Evolutionary conservation across 129 eudicot genomes (phyloP).

Genomic region (Arctium lappa): DNA sequence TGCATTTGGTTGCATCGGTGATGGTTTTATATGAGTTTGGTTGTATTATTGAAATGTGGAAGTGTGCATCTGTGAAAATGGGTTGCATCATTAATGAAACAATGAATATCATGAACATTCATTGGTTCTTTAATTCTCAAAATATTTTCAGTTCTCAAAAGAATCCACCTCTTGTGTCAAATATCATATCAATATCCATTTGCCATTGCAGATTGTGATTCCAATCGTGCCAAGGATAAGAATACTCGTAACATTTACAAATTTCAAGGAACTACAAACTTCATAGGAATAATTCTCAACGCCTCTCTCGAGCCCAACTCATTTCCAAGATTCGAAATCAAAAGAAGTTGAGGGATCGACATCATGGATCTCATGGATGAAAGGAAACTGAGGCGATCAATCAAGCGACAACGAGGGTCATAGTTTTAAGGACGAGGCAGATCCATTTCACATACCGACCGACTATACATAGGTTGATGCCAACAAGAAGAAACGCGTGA

Average conservation of each 20-base stretch:
- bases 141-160: too few relatives aligned
- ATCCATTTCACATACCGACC: constrained; percentile 77
- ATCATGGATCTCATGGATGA: constrained; percentile 99
- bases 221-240: constrained; percentile 92
- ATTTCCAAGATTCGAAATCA: constrained; percentile 82
- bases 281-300: constrained; percentile 84
- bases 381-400: constrained; percentile 68
- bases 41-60: too few relatives aligned
- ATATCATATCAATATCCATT: background rate
- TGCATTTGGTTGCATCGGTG: too few relatives aligned
- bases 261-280: constrained; percentile 82
- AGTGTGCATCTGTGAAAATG: too few relatives aligned
- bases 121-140: too few relatives aligned
- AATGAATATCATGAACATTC: too few relatives aligned
- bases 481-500: constrained; percentile 80
- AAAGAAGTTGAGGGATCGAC: constrained; percentile 68
- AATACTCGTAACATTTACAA: constrained; percentile 85
- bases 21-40: too few relatives aligned
- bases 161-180: background rate
- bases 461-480: constrained; percentile 94
- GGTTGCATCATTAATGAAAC: too few relatives aligned
- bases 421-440: constrained; percentile 61
- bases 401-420: constrained; percentile 66
- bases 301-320: constrained; percentile 89
- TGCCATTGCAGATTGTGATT: constrained; percentile 53